phyloP scores from a whole-genome alignment of 2,329 filamentous ascomycete species.

The Alternaria hordeiaustralica region DNA sequence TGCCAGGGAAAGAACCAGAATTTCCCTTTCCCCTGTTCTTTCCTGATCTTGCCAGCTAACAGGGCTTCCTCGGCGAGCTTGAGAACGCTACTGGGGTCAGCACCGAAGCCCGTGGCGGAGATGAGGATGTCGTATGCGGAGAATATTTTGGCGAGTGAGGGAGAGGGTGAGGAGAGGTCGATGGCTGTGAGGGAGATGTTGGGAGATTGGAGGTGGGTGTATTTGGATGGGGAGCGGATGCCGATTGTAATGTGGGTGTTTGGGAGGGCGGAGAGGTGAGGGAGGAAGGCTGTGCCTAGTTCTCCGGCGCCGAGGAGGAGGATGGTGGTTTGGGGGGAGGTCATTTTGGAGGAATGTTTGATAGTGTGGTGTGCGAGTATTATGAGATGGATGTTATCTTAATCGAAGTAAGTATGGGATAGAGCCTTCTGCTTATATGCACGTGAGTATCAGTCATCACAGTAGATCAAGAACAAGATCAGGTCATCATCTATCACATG shows the following conservation, averaged over 20 bases:
- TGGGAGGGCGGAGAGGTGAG: slow-evolving; percentile 58
- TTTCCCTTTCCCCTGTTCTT: background rate
- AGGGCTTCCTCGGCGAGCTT: slow-evolving; percentile 66
- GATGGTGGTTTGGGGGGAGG: slow-evolving; percentile 40
- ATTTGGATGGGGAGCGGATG: slow-evolving; percentile 58
- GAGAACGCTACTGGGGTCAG: slow-evolving; percentile 61
- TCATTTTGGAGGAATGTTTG: background rate
- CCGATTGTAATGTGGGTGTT: slow-evolving; percentile 59
- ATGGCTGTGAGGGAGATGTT: slow-evolving; percentile 50
- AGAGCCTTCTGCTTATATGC: background rate
- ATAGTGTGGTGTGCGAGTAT: no score
- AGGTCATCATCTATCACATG: background rate
- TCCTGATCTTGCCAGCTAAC: slow-evolving; percentile 53
- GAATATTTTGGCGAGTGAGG: slow-evolving; percentile 45
- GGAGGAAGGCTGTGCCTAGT: slow-evolving; percentile 64
- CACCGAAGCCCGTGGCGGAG: slow-evolving; percentile 66
- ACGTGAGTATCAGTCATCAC: rapidly evolving
- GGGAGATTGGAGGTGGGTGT: slow-evolving; percentile 32
- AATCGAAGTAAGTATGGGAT: background rate
- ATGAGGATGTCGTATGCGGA: slow-evolving; percentile 62
- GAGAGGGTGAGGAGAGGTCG: slow-evolving; percentile 49
- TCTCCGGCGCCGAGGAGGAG: slow-evolving; percentile 73
- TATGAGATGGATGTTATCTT: background rate
- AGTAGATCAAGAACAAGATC: no score
- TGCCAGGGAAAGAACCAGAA: slow-evolving; percentile 72